phyloP scores from a whole-genome alignment of 2,329 filamentous ascomycete species.

The Drechslera avenae region DNA sequence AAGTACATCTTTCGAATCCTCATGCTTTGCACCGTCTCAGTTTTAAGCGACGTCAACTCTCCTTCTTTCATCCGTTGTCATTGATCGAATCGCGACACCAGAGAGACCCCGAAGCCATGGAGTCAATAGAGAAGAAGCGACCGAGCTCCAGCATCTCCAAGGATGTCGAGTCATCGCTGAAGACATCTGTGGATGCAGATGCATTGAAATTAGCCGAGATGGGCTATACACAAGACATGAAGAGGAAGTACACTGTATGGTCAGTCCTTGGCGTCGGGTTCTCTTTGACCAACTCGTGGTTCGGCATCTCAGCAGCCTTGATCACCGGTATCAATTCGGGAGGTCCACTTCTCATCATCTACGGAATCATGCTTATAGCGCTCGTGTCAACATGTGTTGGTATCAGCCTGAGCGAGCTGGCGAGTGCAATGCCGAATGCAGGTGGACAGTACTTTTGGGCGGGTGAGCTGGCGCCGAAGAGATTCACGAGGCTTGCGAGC shows the following conservation, averaged over 20 bases:
- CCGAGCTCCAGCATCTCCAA: constrained; percentile 9
- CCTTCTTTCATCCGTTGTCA: neutral
- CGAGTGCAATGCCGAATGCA: constrained; percentile 57
- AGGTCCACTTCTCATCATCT: constrained; percentile 56
- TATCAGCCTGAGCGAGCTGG: constrained; percentile 54
- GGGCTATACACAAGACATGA: constrained; percentile 57
- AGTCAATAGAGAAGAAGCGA: constrained; percentile 20
- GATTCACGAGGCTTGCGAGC: constrained; percentile 52
- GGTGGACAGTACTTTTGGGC: constrained; percentile 61
- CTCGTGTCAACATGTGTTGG: constrained; percentile 55
- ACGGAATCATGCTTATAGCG: constrained; percentile 56
- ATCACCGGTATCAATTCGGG: constrained; percentile 59
- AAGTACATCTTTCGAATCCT: constrained; percentile 3
- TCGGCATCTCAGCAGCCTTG: constrained; percentile 56
- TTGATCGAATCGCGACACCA: neutral
- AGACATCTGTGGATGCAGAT: constrained; percentile 42
- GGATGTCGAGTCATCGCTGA: constrained; percentile 17
- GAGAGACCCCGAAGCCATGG: constrained; percentile 2
- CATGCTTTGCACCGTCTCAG: neutral
- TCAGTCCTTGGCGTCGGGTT: constrained; percentile 58
- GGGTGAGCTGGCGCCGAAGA: constrained; percentile 54
- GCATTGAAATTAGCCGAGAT: constrained; percentile 54
- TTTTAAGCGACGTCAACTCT: neutral
- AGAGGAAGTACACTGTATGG: constrained; percentile 56
- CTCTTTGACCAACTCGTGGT: constrained; percentile 59